Evolutionary conservation across 129 eudicot species (phyloP), one percentile per base, ranked within the genome.

Genomic region (Flaveria trinervia): DNA sequence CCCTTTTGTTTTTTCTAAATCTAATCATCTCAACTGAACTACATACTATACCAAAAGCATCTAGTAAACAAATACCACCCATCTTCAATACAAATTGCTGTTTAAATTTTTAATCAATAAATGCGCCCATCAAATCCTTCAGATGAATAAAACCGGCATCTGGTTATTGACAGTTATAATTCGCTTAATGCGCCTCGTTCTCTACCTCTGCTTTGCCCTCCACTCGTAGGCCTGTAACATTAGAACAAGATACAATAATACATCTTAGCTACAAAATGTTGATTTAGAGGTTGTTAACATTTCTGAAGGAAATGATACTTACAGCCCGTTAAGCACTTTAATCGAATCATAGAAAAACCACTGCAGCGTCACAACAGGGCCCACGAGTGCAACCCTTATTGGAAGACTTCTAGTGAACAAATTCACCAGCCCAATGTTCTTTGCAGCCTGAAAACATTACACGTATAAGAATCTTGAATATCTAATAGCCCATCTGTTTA

Each of bases 361-460:
- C 48, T 93, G 98, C 74, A 93, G 78, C 7, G 95, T 93, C 69
- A 88, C 88, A 17, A 86, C 97, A 43, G 97, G 97, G 39, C 98
- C 98, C 84, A 93, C 97, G 13, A 90, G 82, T 22, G 85, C 85
- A 64, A 90, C 84, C 45, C 98, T 72, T 50, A 93, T 82, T 22
- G 98, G 89, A 82, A 93, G 98, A 83, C 97, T 93, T 88, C 97
- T 87, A 2, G 97, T 93, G 71, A 93, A 90, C 84, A 93, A 76
- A 83, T 90, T 88, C 30, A 75, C 56, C 69, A 90, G 5, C 59
- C 98, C 98, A 46, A 93, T 93, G 10, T 56, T 87, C 85, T 76
- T 93, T 17, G 86, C 84, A 50, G 92, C 98, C 96, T 92, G 83
- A 61, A 81, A 85, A 43, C 1, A 13, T 0, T 5, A 51, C 4